phyloP scores from a whole-genome alignment of 2,329 filamentous ascomycete genomes.

The Reticulascus tulasneorum region DNA sequence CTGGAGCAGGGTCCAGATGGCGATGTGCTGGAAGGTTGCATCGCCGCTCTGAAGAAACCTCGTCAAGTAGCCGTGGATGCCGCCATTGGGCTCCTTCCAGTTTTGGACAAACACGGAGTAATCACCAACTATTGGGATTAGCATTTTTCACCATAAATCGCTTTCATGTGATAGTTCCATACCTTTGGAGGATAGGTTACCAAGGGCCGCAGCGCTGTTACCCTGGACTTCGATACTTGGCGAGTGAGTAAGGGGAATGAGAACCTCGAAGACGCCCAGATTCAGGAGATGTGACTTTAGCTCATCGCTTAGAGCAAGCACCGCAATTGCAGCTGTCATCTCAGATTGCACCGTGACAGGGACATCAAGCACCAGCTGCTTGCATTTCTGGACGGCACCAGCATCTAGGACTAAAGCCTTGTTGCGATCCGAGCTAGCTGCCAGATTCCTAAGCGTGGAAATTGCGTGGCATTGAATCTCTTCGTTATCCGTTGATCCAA shows the following conservation, averaged over 20 bases:
- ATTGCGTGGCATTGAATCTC: slow-evolving; percentile 99
- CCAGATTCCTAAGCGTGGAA: slow-evolving; percentile 90
- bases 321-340: slow-evolving; percentile 99
- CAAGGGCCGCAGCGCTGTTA: slow-evolving; percentile 92
- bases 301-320: slow-evolving; percentile 91
- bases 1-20: slow-evolving; percentile 95
- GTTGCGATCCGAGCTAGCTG: slow-evolving; percentile 94
- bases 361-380: slow-evolving; percentile 89
- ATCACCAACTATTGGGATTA: slow-evolving; percentile 68
- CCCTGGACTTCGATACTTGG: slow-evolving; percentile 97
- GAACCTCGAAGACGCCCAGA: slow-evolving; percentile 89
- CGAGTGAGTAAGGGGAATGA: slow-evolving; percentile 92
- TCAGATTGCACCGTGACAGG: slow-evolving; percentile 94
- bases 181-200: slow-evolving; percentile 97
- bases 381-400: slow-evolving; percentile 97
- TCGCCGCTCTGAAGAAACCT: slow-evolving; percentile 93
- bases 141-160: slow-evolving; percentile 2
- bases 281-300: slow-evolving; percentile 88
- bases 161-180: slow-evolving; percentile 21
- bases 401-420: slow-evolving; percentile 97
- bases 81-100: slow-evolving; percentile 88
- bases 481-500: slow-evolving; percentile 95
- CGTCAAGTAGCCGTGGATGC: slow-evolving; percentile 91
- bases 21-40: slow-evolving; percentile 97
- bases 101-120: slow-evolving; percentile 94